A percentile compares a stretch with the other conserved stretches of the same genome.
Evolutionary conservation across 2,329 filamentous ascomycete species (phyloP).

Genomic region (Curvularia hawaiiensis): DNA sequence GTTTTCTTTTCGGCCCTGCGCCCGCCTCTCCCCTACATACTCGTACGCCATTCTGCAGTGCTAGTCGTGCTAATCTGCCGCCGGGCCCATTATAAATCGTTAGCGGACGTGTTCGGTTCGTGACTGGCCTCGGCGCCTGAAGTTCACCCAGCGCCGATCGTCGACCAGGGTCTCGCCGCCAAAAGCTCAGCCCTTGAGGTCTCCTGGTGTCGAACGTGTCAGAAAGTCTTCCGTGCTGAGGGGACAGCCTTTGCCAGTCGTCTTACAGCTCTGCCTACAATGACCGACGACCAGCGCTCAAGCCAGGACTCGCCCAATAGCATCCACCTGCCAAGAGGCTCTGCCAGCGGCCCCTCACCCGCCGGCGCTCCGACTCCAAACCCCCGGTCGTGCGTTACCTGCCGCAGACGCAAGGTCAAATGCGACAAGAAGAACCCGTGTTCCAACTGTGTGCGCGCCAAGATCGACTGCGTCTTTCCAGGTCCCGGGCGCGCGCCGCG

Average conservation of each 20-base stretch:
- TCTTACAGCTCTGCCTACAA: not conserved
- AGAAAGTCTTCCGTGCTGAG: not conserved
- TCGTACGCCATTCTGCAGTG: not conserved
- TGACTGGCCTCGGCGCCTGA: slow-evolving; percentile 6
- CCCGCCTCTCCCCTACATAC: too few relatives aligned
- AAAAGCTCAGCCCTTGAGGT: slow-evolving; percentile 11
- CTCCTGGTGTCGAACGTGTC: slow-evolving; percentile 2
- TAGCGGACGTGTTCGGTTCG: not conserved
- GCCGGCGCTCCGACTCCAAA: slow-evolving; percentile 25
- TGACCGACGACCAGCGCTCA: slow-evolving; percentile 32
- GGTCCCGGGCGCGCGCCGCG: slow-evolving; percentile 74
- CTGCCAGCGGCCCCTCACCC: slow-evolving; percentile 20
- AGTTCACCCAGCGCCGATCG: slow-evolving; percentile 10
- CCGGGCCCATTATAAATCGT: not conserved
- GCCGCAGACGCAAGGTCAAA: slow-evolving; percentile 66
- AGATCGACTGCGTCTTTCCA: slow-evolving; percentile 75
- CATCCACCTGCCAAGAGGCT: slow-evolving; percentile 27
- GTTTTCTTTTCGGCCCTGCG: not conserved
- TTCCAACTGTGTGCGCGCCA: slow-evolving; percentile 72
- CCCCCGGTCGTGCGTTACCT: slow-evolving; percentile 45
- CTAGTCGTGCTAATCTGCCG: not conserved
- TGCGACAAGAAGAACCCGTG: slow-evolving; percentile 81
- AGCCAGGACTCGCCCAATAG: slow-evolving; percentile 25
- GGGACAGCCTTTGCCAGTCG: not conserved
- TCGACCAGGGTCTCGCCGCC: slow-evolving; percentile 13